These are phyloP conservation scores for Litsea cubeba DNA, from an alignment of 164 flowering plant species.

Conservation along the genomic window DNA sequence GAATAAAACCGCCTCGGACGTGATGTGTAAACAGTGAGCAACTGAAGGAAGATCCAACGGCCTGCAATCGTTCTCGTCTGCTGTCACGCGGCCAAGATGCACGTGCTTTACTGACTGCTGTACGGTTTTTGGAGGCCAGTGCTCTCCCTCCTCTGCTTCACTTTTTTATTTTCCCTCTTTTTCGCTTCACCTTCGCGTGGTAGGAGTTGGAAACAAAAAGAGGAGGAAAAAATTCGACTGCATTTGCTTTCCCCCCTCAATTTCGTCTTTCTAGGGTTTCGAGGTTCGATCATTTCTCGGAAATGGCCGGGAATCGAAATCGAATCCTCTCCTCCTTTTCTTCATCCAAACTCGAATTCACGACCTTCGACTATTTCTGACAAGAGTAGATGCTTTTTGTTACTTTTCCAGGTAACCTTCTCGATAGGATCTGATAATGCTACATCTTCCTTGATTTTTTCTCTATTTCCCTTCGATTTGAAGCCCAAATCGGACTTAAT, in stretches of 20 bases:
- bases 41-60: neutral
- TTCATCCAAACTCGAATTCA: neutral
- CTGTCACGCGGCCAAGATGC: neutral
- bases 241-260: neutral
- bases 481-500: neutral
- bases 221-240: neutral
- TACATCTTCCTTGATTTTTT: neutral
- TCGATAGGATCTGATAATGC: neutral
- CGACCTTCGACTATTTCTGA: neutral
- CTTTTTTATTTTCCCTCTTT: neutral
- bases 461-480: neutral
- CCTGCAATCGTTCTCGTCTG: neutral
- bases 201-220: neutral
- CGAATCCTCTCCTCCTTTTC: neutral
- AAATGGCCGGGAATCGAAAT: neutral
- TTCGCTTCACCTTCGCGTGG: neutral
- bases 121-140: neutral
- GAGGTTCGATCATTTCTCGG: neutral
- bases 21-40: neutral
- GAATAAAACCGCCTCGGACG: slow-evolving; percentile 10
- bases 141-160: neutral
- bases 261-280: neutral
- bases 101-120: neutral
- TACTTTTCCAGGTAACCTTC: neutral
- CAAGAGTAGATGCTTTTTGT: neutral